Evolutionary conservation across 2,329 filamentous ascomycete genomes (phyloP).

Genomic region (Geosmithia morbida): DNA sequence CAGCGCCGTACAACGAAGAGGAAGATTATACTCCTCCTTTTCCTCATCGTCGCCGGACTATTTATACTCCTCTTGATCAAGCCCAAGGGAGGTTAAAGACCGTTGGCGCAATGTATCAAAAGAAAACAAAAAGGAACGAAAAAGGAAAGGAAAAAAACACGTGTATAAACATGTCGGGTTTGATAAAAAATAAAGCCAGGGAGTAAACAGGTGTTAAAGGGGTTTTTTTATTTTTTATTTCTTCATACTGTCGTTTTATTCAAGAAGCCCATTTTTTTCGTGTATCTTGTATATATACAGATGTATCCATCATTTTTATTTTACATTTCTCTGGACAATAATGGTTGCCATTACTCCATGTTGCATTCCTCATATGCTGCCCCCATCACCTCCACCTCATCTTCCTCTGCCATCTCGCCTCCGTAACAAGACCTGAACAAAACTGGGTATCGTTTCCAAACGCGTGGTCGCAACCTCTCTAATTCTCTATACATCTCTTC

Average conservation of each 20-base stretch:
- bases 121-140: neutral
- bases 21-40: constrained; percentile 80
- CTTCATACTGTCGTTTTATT: neutral
- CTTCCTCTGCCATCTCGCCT: neutral
- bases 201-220: constrained; percentile 1
- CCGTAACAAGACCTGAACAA: neutral
- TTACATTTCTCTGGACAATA: neutral
- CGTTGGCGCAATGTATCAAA: neutral
- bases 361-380: neutral
- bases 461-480: neutral
- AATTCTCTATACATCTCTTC: neutral
- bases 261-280: neutral
- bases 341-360: neutral
- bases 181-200: neutral
- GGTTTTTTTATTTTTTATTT: constrained; percentile 3
- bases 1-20: constrained; percentile 80
- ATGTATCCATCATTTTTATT: neutral
- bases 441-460: constrained; percentile 1
- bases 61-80: constrained; percentile 76
- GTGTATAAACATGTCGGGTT: neutral
- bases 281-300: neutral
- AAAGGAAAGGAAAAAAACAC: neutral
- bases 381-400: neutral
- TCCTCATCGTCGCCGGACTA: constrained; percentile 72
- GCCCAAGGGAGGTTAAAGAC: constrained; percentile 37